Percentiles rank a stretch among this genome's conserved stretches.
These are phyloP conservation scores for Pyricularia sp. DNA, from an alignment of 2,329 filamentous ascomycete genomes.

Conservation along the genomic window DNA sequence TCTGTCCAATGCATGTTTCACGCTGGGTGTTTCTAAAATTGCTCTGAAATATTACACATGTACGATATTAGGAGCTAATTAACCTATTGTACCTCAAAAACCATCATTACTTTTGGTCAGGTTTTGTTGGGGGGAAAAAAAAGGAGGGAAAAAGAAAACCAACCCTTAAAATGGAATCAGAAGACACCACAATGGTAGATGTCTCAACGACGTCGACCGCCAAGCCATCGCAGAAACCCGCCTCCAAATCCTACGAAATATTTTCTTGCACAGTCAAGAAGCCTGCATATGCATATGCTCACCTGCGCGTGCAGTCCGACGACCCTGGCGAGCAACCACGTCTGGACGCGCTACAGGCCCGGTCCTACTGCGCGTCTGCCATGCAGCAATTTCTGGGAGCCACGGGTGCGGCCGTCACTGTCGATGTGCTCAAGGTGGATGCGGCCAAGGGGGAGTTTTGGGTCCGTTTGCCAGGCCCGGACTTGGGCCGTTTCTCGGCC, in stretches of 20 bases:
- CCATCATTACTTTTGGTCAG: not conserved
- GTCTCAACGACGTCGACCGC: not conserved
- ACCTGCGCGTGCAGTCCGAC: conserved; percentile 29
- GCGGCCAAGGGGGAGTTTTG: conserved; percentile 38
- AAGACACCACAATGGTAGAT: not conserved
- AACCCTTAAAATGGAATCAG: not conserved
- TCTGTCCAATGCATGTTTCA: not conserved
- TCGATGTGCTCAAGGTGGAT: conserved; percentile 57
- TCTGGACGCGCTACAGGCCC: conserved; percentile 50
- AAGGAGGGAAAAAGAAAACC: not conserved
- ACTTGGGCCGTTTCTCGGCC: conserved; percentile 46
- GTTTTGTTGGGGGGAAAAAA: not conserved
- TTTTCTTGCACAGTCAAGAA: conserved; percentile 36
- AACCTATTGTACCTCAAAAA: not conserved
- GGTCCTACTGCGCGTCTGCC: conserved; percentile 48
- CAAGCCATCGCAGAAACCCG: not conserved
- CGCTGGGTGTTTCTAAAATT: not conserved
- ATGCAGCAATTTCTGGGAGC: conserved; percentile 58
- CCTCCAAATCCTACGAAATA: conserved; percentile 22
- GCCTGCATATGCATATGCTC: conserved; percentile 43
- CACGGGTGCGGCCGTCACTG: conserved; percentile 50
- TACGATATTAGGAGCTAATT: not conserved
- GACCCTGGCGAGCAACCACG: conserved; percentile 8
- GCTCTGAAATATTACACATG: not conserved
- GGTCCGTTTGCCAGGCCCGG: conserved; percentile 50